phyloP scores from a whole-genome alignment of 352 stramenopile genomes.

The Phytophthora podocarpi region DNA sequence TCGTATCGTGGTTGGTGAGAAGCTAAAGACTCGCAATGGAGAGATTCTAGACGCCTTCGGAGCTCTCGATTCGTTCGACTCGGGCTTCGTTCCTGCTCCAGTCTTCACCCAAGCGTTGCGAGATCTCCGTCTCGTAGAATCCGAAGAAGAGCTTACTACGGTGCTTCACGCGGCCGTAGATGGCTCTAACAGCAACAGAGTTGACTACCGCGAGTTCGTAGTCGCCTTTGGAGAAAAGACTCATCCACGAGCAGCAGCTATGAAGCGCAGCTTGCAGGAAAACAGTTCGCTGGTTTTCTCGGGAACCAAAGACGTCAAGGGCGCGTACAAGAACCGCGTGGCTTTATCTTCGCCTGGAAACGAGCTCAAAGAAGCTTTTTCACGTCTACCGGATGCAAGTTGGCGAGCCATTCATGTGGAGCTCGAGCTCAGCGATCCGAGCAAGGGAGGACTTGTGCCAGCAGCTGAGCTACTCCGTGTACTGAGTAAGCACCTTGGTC shows the following conservation, averaged over 20 bases:
- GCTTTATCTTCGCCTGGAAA: conserved; percentile 67
- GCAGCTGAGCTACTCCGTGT: conserved; percentile 67
- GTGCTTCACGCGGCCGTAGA: conserved; percentile 10
- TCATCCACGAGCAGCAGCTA: conserved; percentile 3
- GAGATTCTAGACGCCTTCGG: conserved; percentile 60
- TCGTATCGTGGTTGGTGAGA: conserved; percentile 65
- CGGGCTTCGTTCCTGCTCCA: conserved; percentile 42
- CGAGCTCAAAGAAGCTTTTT: conserved; percentile 78
- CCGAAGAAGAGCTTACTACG: conserved; percentile 38
- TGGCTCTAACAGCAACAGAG: conserved; percentile 34
- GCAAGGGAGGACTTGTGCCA: conserved; percentile 64
- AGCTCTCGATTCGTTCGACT: conserved; percentile 46
- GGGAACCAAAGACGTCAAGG: conserved; percentile 54
- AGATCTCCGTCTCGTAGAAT: conserved; percentile 53
- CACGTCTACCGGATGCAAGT: conserved; percentile 50
- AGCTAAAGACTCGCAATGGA: conserved; percentile 39
- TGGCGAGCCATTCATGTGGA: conserved; percentile 77
- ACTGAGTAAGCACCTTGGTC: conserved; percentile 64
- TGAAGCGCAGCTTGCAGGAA: conserved; percentile 49
- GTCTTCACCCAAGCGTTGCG: conserved; percentile 60
- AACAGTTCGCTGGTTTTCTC: conserved; percentile 71
- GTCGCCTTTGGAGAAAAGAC: conserved; percentile 55
- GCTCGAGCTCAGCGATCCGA: conserved; percentile 58
- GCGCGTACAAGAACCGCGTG: conserved; percentile 59
- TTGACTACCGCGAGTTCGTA: conserved; percentile 77